Evolutionary conservation across 2,329 filamentous ascomycete genomes (phyloP).

Genomic region (Aspergillus brunneoviolaceus): DNA sequence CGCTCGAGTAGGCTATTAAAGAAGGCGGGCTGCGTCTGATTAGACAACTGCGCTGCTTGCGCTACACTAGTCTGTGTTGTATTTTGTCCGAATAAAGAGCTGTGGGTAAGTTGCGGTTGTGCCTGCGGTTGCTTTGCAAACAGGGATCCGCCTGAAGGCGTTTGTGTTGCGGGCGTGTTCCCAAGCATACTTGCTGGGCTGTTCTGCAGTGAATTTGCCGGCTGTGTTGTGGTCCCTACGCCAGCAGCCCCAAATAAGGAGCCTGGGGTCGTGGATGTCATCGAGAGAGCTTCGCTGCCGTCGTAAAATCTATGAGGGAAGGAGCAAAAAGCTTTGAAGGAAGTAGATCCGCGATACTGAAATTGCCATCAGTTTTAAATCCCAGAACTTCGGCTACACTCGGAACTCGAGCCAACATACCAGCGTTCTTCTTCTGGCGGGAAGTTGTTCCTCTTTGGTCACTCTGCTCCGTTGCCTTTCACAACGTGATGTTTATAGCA

Average conservation of each 20-base stretch:
- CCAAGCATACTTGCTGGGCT: constrained; percentile 31
- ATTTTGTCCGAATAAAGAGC: constrained; percentile 29
- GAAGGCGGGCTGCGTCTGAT: constrained; percentile 54
- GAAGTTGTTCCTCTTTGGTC: not conserved
- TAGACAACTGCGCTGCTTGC: constrained; percentile 27
- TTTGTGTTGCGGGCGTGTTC: constrained; percentile 24
- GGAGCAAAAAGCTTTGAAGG: not conserved
- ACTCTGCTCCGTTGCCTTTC: not conserved
- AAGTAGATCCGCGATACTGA: not conserved
- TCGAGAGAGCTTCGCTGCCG: constrained; percentile 6
- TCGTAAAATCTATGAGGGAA: not conserved
- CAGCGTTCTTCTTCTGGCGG: not conserved
- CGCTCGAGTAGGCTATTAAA: constrained; percentile 65
- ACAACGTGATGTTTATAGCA: not conserved
- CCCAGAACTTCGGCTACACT: not conserved
- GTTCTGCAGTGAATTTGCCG: constrained; percentile 28
- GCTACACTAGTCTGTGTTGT: constrained; percentile 24
- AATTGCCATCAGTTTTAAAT: not conserved
- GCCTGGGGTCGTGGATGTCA: constrained; percentile 23
- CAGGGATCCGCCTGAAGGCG: constrained; percentile 24
- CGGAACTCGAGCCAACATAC: not conserved
- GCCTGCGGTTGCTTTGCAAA: constrained; percentile 26
- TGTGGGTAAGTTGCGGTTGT: constrained; percentile 28
- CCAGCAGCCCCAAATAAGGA: constrained; percentile 33
- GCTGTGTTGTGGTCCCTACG: constrained; percentile 25